These are phyloP conservation scores for Jamesozyma lodderae DNA, from an alignment of 805 yeast species.

Conservation along the genomic window DNA sequence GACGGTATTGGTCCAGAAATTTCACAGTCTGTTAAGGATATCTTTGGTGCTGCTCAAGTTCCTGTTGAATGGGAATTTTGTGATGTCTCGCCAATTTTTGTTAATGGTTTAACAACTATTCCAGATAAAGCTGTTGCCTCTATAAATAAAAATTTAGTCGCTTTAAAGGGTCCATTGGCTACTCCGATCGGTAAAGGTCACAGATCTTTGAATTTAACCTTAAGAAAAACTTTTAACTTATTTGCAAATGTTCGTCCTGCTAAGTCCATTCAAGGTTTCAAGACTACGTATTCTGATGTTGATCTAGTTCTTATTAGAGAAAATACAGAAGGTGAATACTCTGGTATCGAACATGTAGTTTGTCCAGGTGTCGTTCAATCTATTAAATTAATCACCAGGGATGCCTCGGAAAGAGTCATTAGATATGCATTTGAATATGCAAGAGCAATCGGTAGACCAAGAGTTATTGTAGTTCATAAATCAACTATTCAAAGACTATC, in stretches of 20 bases:
- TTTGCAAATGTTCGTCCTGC: constrained; percentile 98
- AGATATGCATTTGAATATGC: constrained; percentile 98
- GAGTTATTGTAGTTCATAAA: constrained; percentile 92
- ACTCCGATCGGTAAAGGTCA: constrained; percentile 99
- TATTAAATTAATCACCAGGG: constrained; percentile 91
- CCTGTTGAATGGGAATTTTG: constrained; percentile 97
- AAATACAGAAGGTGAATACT: constrained; percentile 99
- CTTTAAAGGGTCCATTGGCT: constrained; percentile 95
- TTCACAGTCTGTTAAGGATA: constrained; percentile 85
- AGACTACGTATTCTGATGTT: constrained; percentile 73
- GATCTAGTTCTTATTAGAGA: constrained; percentile 96
- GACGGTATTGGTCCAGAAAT: constrained; percentile 98
- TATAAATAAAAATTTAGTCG: constrained; percentile 86
- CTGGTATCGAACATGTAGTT: constrained; percentile 96
- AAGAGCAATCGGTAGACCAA: constrained; percentile 73
- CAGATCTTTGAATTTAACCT: constrained; percentile 91
- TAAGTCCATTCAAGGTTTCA: constrained; percentile 83
- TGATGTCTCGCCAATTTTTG: constrained; percentile 87
- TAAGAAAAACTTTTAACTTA: constrained; percentile 92
- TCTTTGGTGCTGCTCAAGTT: constrained; percentile 87
- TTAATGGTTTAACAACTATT: constrained; percentile 87
- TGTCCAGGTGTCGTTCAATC: constrained; percentile 98
- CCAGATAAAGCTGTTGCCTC: constrained; percentile 89
- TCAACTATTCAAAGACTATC: constrained; percentile 97
- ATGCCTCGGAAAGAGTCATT: constrained; percentile 93